Evolutionary conservation across 352 stramenopile species (phyloP), one percentile per base, ranked within the genome.

Genomic region (Pythium coloratum): DNA sequence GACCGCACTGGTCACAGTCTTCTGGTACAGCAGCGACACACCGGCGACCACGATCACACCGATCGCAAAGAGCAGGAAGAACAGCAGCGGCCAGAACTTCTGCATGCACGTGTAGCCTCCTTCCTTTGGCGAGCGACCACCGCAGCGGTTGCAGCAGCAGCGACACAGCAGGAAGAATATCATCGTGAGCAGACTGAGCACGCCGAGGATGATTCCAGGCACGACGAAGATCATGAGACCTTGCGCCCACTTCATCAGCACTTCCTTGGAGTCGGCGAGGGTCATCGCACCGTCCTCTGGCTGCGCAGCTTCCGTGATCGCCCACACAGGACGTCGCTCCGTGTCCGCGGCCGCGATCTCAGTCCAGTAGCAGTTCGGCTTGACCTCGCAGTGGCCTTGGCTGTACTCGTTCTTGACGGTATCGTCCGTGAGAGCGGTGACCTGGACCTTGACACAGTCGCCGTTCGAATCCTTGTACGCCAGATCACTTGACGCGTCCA

Each of bases 121-220:
- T 56, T 87, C 79, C 20, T 76, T 76, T 10, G 78, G 76, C 18
- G 66, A 76, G 18, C 84, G 81, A 8, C 81, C 80, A 14, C 84
- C 80, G 42, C 84, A 92, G 36, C 74, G 72, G 70, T 90, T 90
- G 81, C 84, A 92, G 71, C 84, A 90, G 72, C 81, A 92, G 51
- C 84, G 84, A 32, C 80, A 90, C n/a, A 89, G 72, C 20, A 90
- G 44, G 62, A 90, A 92, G 55, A 92, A 81, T 7, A 92, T 59
- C 71, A 90, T 86, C 32, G 78, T 90, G 38, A 92, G 64, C 28
- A 92, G 12, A 64, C 78, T 89, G 28, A 92, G 62, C 18, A 86
- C 77, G 1, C 64, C 66, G 42, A 92, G 64, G 12, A 89, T 78
- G 13, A 89, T 78, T 6, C 81, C 80, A 0, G 84, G 81, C 13